These are phyloP conservation scores for Xylaria grammica DNA, from an alignment of 495 filamentous ascomycete genomes.

Conservation along the genomic window DNA sequence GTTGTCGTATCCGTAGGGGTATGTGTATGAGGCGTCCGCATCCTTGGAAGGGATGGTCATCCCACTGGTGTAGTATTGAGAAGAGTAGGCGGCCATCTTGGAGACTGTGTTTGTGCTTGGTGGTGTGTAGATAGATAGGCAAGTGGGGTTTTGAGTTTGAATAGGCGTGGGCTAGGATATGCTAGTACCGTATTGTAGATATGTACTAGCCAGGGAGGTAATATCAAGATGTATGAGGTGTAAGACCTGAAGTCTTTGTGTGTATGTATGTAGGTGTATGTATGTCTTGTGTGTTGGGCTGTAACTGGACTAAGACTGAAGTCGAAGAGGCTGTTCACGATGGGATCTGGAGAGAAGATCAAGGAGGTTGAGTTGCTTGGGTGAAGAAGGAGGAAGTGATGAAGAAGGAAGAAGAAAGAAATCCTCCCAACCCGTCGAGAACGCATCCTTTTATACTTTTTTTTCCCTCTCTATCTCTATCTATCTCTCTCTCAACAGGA, in stretches of 20 bases:
- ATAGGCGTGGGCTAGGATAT: constrained; percentile 16
- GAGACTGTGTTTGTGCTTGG: constrained; percentile 19
- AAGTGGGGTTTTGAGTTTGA: neutral
- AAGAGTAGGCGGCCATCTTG: constrained; percentile 24
- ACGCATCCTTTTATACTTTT: constrained; percentile 69
- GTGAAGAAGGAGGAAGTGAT: no score
- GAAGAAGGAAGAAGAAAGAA: constrained; percentile 62
- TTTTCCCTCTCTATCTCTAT: neutral
- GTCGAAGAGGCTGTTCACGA: constrained; percentile 17
- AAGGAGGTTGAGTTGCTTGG: constrained; percentile 32
- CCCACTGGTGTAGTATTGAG: constrained; percentile 25
- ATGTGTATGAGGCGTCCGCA: constrained; percentile 38
- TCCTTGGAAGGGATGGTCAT: constrained; percentile 27
- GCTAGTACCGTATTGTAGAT: constrained; percentile 19
- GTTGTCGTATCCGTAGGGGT: constrained; percentile 57
- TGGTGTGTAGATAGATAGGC: constrained; percentile 11
- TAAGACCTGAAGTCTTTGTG: constrained; percentile 28
- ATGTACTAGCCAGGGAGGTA: constrained; percentile 24
- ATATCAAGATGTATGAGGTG: constrained; percentile 19
- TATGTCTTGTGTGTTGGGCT: constrained; percentile 25
- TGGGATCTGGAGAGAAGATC: constrained; percentile 15
- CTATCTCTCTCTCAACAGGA: no score
- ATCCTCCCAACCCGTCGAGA: constrained; percentile 45
- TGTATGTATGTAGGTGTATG: constrained; percentile 29
- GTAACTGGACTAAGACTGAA: constrained; percentile 10